Percentiles rank a stretch among this genome's conserved stretches.
Conservation (phyloP, 768 basidiomycete genomes). For the Tulasnella sp. region DNA sequence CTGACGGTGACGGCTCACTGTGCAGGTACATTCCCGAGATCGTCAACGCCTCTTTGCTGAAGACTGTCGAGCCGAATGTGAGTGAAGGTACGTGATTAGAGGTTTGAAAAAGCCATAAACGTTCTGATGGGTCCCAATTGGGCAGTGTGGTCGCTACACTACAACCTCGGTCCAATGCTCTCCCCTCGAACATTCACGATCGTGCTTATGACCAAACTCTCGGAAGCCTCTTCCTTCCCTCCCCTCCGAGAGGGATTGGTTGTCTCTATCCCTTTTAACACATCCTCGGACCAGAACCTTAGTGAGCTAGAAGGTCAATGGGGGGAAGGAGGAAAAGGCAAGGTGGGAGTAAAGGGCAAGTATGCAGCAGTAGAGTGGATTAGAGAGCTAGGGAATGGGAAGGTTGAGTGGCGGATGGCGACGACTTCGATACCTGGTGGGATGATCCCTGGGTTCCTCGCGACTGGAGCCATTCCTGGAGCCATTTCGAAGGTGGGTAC, state of each 20-base stretch:
- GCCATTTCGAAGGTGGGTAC: constrained; percentile 7
- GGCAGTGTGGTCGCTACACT: constrained; percentile 9
- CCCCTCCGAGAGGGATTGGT: background rate
- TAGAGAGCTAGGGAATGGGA: background rate
- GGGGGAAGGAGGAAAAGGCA: too few relatives aligned
- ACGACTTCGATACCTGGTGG: constrained; percentile 6
- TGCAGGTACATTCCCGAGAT: constrained; percentile 12
- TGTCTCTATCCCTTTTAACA: constrained; percentile 11
- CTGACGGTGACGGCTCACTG: background rate
- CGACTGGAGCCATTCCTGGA: background rate
- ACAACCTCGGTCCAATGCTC: background rate
- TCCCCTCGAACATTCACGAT: constrained; percentile 12
- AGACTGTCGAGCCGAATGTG: background rate
- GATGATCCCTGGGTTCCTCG: constrained; percentile 4
- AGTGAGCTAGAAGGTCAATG: background rate
- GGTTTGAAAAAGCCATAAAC: background rate
- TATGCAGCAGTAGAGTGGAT: constrained; percentile 5
- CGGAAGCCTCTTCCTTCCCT: background rate
- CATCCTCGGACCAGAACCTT: background rate
- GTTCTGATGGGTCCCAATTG: background rate
- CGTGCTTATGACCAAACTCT: background rate
- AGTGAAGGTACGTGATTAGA: background rate
- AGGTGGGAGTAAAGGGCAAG: background rate
- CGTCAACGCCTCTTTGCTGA: background rate
- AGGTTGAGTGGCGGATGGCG: constrained; percentile 16